Conservation (phyloP, 352 stramenopile species). For the Globisporangium rhizosaccharum region DNA sequence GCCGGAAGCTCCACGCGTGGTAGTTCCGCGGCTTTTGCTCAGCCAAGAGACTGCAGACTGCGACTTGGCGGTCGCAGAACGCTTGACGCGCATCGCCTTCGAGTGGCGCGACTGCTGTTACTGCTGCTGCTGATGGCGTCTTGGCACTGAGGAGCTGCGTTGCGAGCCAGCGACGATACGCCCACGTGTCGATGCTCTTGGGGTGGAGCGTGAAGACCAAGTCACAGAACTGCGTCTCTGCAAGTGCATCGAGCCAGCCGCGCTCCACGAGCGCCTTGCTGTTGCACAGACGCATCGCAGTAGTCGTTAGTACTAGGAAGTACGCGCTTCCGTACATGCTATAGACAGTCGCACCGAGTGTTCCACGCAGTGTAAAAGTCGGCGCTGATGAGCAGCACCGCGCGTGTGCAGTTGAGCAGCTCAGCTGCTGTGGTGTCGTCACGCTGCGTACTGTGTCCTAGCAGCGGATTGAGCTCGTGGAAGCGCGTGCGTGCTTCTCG, state of each 20-base stretch:
- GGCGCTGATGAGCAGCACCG: constrained; percentile 66
- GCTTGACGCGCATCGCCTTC: constrained; percentile 11
- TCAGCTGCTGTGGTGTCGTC: constrained; percentile 15
- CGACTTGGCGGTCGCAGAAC: constrained; percentile 52
- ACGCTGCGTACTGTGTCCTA: constrained; percentile 3
- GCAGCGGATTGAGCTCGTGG: constrained; percentile 30
- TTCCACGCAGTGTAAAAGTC: constrained; percentile 88
- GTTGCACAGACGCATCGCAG: not conserved
- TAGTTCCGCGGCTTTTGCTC: constrained; percentile 77
- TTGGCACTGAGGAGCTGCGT: constrained; percentile 18
- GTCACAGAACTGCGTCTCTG: constrained; percentile 64
- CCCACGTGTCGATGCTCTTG: constrained; percentile 87
- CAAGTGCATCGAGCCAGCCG: constrained; percentile 26
- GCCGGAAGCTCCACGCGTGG: constrained; percentile 80
- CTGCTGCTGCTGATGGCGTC: constrained; percentile 4
- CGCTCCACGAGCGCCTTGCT: constrained; percentile 56
- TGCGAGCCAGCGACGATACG: constrained; percentile 63
- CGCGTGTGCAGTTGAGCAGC: constrained; percentile 49
- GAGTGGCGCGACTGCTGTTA: not conserved
- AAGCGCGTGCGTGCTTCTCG: constrained; percentile 48
- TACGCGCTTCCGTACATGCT: not conserved
- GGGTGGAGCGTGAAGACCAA: constrained; percentile 73
- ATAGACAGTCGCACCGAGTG: constrained; percentile 30
- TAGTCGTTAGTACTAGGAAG: not conserved
- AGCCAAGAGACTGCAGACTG: constrained; percentile 40